Conservation (phyloP, 2,329 filamentous ascomycete genomes). For the Cyphellophora attinorum region DNA sequence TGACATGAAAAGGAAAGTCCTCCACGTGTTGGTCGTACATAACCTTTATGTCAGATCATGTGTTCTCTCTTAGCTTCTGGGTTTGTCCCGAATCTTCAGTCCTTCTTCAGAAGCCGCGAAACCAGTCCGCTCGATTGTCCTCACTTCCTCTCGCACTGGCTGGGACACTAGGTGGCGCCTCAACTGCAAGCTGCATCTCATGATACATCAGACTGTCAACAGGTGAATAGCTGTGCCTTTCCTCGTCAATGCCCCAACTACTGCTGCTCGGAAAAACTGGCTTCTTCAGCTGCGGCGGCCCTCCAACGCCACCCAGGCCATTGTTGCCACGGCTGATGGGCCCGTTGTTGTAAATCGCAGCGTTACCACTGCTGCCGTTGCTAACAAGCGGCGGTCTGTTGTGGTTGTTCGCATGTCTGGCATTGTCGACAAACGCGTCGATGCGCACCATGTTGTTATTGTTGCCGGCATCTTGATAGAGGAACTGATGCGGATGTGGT, state of each 20-base stretch:
- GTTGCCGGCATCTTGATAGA: conserved; percentile 67
- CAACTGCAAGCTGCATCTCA: conserved; percentile 10
- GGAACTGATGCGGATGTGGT: conserved; percentile 26
- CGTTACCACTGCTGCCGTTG: conserved; percentile 14
- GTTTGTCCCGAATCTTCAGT: no score
- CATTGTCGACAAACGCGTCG: conserved; percentile 79
- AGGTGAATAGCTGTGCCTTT: conserved; percentile 12
- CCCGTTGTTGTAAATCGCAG: conserved; percentile 11
- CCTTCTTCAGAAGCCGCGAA: conserved; percentile 1
- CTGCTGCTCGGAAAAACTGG: no score
- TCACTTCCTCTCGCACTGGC: not conserved
- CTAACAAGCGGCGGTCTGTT: conserved; percentile 18
- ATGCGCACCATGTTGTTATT: conserved; percentile 64
- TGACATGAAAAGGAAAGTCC: no score
- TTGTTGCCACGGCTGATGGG: conserved; percentile 21
- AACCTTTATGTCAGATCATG: no score
- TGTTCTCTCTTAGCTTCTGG: no score
- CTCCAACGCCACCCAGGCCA: conserved; percentile 23
- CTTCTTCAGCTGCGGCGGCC: no score
- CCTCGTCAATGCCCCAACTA: conserved; percentile 19
- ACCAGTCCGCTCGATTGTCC: conserved; percentile 1
- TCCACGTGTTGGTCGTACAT: no score
- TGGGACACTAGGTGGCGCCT: conserved; percentile 1
- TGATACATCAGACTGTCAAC: conserved; percentile 14
- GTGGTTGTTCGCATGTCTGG: conserved; percentile 11